Percentiles rank a stretch among this genome's conserved stretches.
Conservation (phyloP, 257 asterid genomes). For the Solanum chilense region DNA sequence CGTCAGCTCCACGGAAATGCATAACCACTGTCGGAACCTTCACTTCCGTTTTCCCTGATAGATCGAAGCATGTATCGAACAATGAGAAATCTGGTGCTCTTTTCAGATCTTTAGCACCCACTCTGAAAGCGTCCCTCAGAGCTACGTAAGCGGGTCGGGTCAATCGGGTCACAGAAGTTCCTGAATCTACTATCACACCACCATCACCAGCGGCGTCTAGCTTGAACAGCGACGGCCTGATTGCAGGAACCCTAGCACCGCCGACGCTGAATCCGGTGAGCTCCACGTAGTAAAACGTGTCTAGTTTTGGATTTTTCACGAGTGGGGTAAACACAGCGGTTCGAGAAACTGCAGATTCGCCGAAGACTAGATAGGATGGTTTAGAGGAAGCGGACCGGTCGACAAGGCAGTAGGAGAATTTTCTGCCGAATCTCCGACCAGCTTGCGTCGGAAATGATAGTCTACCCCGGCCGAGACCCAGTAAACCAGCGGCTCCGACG, state of each 20-base stretch:
- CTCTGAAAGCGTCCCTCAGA: slow-evolving; percentile 53
- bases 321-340: slow-evolving; percentile 60
- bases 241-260: slow-evolving; percentile 43
- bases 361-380: slow-evolving; percentile 63
- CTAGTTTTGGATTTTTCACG: slow-evolving; percentile 49
- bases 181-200: slow-evolving; percentile 81
- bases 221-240: slow-evolving; percentile 41
- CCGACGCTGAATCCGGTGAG: slow-evolving; percentile 71
- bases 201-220: slow-evolving; percentile 52
- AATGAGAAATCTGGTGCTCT: slow-evolving; percentile 38
- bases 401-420: slow-evolving; percentile 73
- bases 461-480: slow-evolving; percentile 81
- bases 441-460: slow-evolving; percentile 64
- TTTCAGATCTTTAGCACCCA: slow-evolving; percentile 39
- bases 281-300: slow-evolving; percentile 71
- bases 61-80: slow-evolving; percentile 83
- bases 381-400: slow-evolving; percentile 53
- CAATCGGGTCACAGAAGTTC: slow-evolving; percentile 77
- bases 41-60: slow-evolving; percentile 66
- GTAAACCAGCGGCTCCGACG: slow-evolving; percentile 74
- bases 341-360: slow-evolving; percentile 48
- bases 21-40: slow-evolving; percentile 83
- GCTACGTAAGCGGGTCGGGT: slow-evolving; percentile 68
- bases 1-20: slow-evolving; percentile 70
- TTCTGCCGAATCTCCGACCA: slow-evolving; percentile 45